phyloP scores from a whole-genome alignment of 2,329 filamentous ascomycete species.

The Aurifilum marmelostoma region DNA sequence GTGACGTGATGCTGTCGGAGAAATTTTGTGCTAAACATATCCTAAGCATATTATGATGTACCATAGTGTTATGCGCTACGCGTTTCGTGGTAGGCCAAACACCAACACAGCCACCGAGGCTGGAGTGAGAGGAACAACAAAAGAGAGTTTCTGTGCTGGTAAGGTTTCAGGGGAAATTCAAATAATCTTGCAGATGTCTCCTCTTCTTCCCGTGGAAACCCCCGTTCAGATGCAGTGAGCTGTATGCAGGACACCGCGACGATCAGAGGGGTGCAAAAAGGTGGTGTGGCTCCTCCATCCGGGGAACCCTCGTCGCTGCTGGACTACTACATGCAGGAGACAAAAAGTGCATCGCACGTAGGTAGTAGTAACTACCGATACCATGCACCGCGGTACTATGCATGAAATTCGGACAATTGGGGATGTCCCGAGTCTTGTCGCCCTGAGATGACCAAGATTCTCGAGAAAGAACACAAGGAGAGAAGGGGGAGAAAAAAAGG shows the following conservation, averaged over 20 bases:
- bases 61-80: not conserved
- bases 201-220: not conserved
- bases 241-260: slow-evolving; percentile 8
- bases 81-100: not conserved
- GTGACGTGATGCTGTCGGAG: not conserved
- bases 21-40: not conserved
- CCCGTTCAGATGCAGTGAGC: slow-evolving; percentile 3
- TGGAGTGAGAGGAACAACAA: not conserved
- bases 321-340: not conserved
- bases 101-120: not conserved
- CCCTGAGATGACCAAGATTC: not conserved
- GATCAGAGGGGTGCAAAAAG: not conserved
- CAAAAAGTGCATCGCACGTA: not conserved
- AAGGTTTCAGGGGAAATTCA: not conserved
- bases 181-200: not conserved
- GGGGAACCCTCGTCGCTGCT: not conserved
- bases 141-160: not conserved
- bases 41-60: not conserved
- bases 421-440: not conserved
- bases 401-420: not conserved
- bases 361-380: not conserved
- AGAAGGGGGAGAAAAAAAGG: not conserved
- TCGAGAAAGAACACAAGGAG: not conserved
- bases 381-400: not conserved
- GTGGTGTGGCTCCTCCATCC: not conserved